Evolutionary conservation across 164 flowering plant genomes (phyloP).

Genomic region (Vitis riparia): DNA sequence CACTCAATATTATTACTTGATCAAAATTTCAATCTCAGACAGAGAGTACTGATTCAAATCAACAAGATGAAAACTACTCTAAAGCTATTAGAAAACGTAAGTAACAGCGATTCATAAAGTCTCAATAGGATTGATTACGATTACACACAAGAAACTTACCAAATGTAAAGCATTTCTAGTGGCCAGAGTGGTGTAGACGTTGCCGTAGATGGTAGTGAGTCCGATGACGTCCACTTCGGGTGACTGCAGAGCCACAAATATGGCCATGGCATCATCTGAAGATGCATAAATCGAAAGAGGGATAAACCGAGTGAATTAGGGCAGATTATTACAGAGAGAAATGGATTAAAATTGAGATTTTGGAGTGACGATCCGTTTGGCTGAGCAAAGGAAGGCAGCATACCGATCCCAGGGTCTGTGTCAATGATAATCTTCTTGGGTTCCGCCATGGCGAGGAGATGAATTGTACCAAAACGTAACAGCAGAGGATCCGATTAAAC

Average conservation of each 20-base stretch:
- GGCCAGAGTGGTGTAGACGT: slow-evolving; percentile 84
- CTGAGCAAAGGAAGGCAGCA: neutral
- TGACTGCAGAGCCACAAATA: slow-evolving; percentile 70
- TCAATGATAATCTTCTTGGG: slow-evolving; percentile 67
- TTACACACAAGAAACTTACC: slow-evolving; percentile 34
- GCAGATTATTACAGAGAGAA: neutral
- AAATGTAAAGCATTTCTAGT: slow-evolving; percentile 87
- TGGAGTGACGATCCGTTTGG: no score
- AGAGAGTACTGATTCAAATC: neutral
- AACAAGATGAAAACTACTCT: neutral
- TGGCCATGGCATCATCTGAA: slow-evolving; percentile 97
- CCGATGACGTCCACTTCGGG: slow-evolving; percentile 91
- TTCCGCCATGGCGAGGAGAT: slow-evolving; percentile 13
- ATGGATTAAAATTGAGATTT: neutral
- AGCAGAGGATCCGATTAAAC: no score
- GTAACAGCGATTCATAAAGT: neutral
- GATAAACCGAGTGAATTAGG: neutral
- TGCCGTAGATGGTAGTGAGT: slow-evolving; percentile 85
- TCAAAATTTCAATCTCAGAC: no score
- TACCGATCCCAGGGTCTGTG: slow-evolving; percentile 75
- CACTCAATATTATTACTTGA: neutral
- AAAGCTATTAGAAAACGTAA: no score
- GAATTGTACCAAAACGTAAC: no score
- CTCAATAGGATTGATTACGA: neutral
- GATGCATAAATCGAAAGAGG: no score